phyloP scores from a whole-genome alignment of 2,329 filamentous ascomycete genomes.

The Exophiala dermatitidis region DNA sequence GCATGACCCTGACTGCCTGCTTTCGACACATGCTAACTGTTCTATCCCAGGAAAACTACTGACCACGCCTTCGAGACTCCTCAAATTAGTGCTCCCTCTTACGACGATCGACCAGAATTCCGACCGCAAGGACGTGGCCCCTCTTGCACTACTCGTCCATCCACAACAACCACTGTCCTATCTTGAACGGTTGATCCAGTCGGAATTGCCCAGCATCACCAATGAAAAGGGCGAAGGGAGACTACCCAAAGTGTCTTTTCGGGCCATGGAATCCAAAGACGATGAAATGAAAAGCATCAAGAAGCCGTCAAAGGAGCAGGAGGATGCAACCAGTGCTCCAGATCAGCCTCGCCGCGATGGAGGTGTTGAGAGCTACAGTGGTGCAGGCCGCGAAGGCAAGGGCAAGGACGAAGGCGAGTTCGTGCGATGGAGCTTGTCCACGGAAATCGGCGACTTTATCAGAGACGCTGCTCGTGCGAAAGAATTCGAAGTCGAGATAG shows the following conservation, averaged over 20 bases:
- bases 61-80: slow-evolving; percentile 69
- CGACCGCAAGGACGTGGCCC: slow-evolving; percentile 66
- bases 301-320: slow-evolving; percentile 34
- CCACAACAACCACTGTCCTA: slow-evolving; percentile 88
- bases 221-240: slow-evolving; percentile 58
- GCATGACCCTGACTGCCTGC: not conserved
- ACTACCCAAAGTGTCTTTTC: slow-evolving; percentile 68
- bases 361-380: slow-evolving; percentile 63
- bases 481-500: slow-evolving; percentile 78
- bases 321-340: slow-evolving; percentile 36
- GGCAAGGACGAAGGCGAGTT: slow-evolving; percentile 50
- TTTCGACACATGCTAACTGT: not conserved
- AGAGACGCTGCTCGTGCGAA: slow-evolving; percentile 76
- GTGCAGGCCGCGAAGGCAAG: slow-evolving; percentile 56
- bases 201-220: slow-evolving; percentile 66
- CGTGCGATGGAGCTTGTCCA: slow-evolving; percentile 80
- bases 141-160: slow-evolving; percentile 75
- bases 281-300: slow-evolving; percentile 44
- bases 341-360: slow-evolving; percentile 45
- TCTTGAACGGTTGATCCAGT: slow-evolving; percentile 79
- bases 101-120: slow-evolving; percentile 53
- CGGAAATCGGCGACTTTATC: slow-evolving; percentile 91
- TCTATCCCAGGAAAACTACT: slow-evolving; percentile 58
- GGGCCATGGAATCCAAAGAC: slow-evolving; percentile 66
- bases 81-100: slow-evolving; percentile 74